These are phyloP conservation scores for Starmerella tilneyi DNA, from an alignment of 805 yeast genomes.

Conservation along the genomic window DNA sequence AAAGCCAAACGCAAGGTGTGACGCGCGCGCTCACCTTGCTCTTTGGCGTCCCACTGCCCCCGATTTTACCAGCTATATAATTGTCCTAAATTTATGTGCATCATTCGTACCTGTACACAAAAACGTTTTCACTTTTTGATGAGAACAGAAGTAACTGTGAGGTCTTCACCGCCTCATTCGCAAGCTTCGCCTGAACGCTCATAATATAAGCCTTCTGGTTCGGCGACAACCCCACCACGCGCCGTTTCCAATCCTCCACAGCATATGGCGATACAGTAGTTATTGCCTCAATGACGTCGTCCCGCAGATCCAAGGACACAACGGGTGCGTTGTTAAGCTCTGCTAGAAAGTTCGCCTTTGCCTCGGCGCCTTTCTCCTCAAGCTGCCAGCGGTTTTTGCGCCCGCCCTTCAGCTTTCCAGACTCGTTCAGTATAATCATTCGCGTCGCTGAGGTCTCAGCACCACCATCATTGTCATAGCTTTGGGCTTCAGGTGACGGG, in stretches of 20 bases:
- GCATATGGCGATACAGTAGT: slow-evolving; percentile 26
- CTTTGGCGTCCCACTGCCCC: too few relatives aligned
- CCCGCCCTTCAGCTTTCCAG: slow-evolving; percentile 59
- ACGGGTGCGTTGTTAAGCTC: slow-evolving; percentile 59
- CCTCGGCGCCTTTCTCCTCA: slow-evolving; percentile 65
- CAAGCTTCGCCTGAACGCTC: slow-evolving; percentile 58
- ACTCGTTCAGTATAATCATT: slow-evolving; percentile 58
- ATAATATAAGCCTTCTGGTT: slow-evolving; percentile 71
- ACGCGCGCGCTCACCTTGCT: too few relatives aligned
- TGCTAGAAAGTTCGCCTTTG: slow-evolving; percentile 45
- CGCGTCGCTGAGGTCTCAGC: not conserved
- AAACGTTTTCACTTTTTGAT: slow-evolving; percentile 63
- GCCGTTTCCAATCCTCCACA: slow-evolving; percentile 50
- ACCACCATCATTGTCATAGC: not conserved
- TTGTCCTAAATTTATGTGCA: too few relatives aligned
- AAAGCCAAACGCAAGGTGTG: too few relatives aligned
- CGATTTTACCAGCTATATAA: too few relatives aligned
- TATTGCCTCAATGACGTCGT: slow-evolving; percentile 78
- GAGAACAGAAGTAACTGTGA: slow-evolving; percentile 61
- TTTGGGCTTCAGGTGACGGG: not conserved
- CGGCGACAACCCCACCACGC: slow-evolving; percentile 75
- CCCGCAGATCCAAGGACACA: slow-evolving; percentile 64
- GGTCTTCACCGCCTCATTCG: slow-evolving; percentile 62
- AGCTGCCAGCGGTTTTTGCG: slow-evolving; percentile 67
- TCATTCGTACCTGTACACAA: slow-evolving; percentile 43